Conservation (phyloP, 768 basidiomycete genomes). For the Baorangia bicolor region DNA sequence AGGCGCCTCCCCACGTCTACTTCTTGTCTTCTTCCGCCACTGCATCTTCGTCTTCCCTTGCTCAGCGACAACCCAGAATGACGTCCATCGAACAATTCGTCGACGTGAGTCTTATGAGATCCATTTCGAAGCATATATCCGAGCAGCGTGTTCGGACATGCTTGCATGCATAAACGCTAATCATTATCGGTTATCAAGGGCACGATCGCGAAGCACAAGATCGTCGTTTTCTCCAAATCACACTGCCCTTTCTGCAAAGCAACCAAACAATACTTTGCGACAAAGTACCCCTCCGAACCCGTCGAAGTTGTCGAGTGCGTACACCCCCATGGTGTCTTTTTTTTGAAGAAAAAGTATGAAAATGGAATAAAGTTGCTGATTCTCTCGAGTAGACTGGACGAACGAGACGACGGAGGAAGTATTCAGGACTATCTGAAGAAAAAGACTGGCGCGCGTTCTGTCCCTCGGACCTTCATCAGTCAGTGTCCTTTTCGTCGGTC, state of each 20-base stretch:
- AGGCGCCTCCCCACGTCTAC: background rate
- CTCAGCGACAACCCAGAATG: conserved; percentile 13
- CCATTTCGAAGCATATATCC: background rate
- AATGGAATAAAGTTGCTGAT: background rate
- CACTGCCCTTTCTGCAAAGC: conserved; percentile 52
- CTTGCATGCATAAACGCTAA: conserved; percentile 11
- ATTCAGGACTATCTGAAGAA: conserved; percentile 65
- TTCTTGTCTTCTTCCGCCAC: conserved; percentile 16
- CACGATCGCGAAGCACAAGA: conserved; percentile 48
- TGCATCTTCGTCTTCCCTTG: conserved; percentile 29
- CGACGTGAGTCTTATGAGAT: conserved; percentile 34
- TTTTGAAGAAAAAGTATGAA: background rate
- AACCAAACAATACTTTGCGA: conserved; percentile 48
- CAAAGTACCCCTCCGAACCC: conserved; percentile 38
- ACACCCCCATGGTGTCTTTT: background rate
- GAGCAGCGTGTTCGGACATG: background rate
- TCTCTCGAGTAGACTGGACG: conserved; percentile 45
- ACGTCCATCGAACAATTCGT: conserved; percentile 38
- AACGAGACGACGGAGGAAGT: conserved; percentile 50
- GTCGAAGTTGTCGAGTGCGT: conserved; percentile 50
- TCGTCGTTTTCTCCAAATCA: conserved; percentile 61
- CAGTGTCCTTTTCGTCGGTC: conserved; percentile 13
- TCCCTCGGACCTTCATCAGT: conserved; percentile 81
- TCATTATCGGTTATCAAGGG: conserved; percentile 46
- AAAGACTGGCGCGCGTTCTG: conserved; percentile 68